Conservation (phyloP, 1,139 yeast genomes). For the Arxiozyma slooffiae region DNA sequence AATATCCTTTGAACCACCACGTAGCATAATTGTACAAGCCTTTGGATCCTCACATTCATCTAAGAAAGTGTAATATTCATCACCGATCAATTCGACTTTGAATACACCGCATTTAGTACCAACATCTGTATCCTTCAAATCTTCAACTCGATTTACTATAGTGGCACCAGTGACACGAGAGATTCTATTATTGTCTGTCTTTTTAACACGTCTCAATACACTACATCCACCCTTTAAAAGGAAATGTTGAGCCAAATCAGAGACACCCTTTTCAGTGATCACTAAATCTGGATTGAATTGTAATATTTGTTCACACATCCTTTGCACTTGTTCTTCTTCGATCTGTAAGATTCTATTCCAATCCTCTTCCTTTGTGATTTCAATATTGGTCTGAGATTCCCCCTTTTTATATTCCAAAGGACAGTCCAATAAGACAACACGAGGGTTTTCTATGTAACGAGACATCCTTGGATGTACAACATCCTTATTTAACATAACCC, state of each 20-base stretch:
- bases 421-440: slow-evolving; percentile 82
- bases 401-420: slow-evolving; percentile 98
- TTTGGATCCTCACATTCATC: slow-evolving; percentile 75
- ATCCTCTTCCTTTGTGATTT: slow-evolving; percentile 91
- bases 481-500: slow-evolving; percentile 89
- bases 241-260: slow-evolving; percentile 96
- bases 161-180: slow-evolving; percentile 98
- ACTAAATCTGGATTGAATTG: slow-evolving; percentile 88
- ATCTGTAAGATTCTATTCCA: slow-evolving; percentile 93
- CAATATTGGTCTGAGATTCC: slow-evolving; percentile 96
- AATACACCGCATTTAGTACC: slow-evolving; percentile 87
- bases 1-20: slow-evolving; percentile 97
- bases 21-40: slow-evolving; percentile 84
- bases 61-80: slow-evolving; percentile 86
- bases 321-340: slow-evolving; percentile 93
- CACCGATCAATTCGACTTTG: slow-evolving; percentile 91
- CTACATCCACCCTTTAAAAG: slow-evolving; percentile 87
- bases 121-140: slow-evolving; percentile 78
- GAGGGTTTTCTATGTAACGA: slow-evolving; percentile 77
- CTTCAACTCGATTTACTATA: slow-evolving; percentile 91
- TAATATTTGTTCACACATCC: slow-evolving; percentile 76
- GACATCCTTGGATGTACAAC: slow-evolving; percentile 98
- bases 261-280: slow-evolving; percentile 95
- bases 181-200: slow-evolving; percentile 92
- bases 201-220: slow-evolving; percentile 88